Evolutionary conservation across 192 early-diverging fungal genomes (phyloP).

Genomic region (Haplosporangium gracile): DNA sequence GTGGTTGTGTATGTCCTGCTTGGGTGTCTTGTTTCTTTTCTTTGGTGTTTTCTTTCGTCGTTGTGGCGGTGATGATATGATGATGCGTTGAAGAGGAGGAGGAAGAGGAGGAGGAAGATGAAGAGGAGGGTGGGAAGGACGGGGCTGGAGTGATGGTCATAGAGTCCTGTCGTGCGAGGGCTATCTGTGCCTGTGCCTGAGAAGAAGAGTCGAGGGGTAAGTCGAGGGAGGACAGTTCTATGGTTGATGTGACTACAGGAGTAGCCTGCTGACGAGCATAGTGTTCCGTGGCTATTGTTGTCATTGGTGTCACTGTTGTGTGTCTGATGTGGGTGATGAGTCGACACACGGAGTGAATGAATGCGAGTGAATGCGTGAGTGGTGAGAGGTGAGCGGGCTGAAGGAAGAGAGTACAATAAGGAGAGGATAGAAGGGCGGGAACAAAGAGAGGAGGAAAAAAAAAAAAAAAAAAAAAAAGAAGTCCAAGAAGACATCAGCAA

Average conservation of each 20-base stretch:
- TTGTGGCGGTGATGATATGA: neutral
- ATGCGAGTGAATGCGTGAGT: neutral
- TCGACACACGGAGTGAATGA: neutral
- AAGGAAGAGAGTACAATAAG: neutral
- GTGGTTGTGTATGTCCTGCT: neutral
- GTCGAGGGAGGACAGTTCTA: neutral
- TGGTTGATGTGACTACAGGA: neutral
- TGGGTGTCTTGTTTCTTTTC: neutral
- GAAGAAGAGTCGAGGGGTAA: neutral
- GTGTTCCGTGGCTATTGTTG: neutral
- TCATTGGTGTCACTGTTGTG: neutral
- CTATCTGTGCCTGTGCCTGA: neutral
- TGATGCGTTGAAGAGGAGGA: neutral
- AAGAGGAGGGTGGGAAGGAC: neutral
- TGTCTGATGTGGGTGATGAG: neutral
- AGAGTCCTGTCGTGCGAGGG: neutral
- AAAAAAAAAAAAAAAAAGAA: neutral
- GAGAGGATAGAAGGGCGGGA: neutral
- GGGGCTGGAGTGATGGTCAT: constrained; percentile 5
- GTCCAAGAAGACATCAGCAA: neutral
- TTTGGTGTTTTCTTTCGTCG: neutral
- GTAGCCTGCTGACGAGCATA: constrained; percentile 1
- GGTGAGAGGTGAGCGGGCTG: neutral
- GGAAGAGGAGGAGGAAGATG: neutral
- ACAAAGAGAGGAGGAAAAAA: neutral